Base-by-base conservation (phyloP, 495 filamentous ascomycete genomes). In the Tuber borchii region DNA sequence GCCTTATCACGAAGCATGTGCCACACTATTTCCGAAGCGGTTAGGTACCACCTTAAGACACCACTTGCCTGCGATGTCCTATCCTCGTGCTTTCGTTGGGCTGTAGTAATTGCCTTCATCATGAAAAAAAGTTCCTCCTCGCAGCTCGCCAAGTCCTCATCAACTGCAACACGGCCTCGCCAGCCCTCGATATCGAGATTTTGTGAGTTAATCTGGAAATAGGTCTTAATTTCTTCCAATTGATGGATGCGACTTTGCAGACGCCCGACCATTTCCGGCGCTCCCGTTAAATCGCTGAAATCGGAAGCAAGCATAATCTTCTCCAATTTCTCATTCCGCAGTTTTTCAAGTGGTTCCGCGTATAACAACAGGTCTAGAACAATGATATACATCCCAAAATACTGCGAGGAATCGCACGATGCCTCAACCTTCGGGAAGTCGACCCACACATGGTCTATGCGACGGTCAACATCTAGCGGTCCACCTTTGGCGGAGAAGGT, bases 271-370 rank as follows among this genome's bases (percentile, higher is more conserved):
- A 97, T 94, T 84, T 97, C 93, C 0, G 96, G 94, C 7, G 94
- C 93, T 45, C 95, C 95, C 61, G 93, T 90, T 44, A 99, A 87
- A 81, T 99, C 95, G 84, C 95, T 99, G 84, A 99, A 99, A 85
- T 99, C 95, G 19, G 96, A 98, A n/a, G 93, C 95, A 39, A 98
- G 90, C 92, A 99, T 97, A 81, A 99, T 99, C 87, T 96, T 97
- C 84, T 99, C 95, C 16, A 99, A 86, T 73, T 93, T 90, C 83
- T 99, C 96, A 74, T 88, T 96, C 34, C 95, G 88, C 26, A 95
- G 93, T 86, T 99, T 99, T 85, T 99, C 96, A 45, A 96, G 86
- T 31, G 95, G 95, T 82, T 99, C 95, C 81, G 89, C 97, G 83
- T 97, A 99, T 78, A 99, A 89, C 72, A 99, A 87, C 44, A 99